phyloP scores from a whole-genome alignment of 257 asterid genomes.

The Mitragyna speciosa region DNA sequence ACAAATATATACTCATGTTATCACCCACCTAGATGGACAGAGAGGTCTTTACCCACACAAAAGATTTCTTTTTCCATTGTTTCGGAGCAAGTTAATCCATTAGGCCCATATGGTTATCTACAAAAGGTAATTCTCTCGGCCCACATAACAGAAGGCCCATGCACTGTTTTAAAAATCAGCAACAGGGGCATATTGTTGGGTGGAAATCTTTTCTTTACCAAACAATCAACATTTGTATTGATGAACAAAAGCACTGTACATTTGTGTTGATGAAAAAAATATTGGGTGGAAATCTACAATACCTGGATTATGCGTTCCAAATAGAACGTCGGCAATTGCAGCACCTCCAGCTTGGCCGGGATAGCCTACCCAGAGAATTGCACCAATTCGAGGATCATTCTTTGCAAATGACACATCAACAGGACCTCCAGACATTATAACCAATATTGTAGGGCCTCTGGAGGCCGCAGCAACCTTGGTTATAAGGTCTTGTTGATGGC shows the following conservation, averaged over 20 bases:
- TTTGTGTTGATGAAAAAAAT: no score
- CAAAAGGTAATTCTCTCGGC: neutral
- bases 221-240: no score
- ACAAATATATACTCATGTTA: no score
- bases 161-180: neutral
- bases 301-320: constrained; percentile 89
- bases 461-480: constrained; percentile 66
- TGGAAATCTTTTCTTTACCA: no score
- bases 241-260: no score
- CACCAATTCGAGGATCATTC: constrained; percentile 54
- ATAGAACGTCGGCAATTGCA: constrained; percentile 73
- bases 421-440: constrained; percentile 86
- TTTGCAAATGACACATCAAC: constrained; percentile 68
- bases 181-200: no score
- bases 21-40: no score
- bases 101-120: no score
- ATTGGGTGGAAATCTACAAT: neutral
- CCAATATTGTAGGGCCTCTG: constrained; percentile 57
- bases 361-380: constrained; percentile 79
- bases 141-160: neutral
- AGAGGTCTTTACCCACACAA: neutral
- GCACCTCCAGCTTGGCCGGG: constrained; percentile 88
- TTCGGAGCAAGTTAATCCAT: no score
- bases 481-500: constrained; percentile 67
- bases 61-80: no score